Conservation (phyloP, 2,329 filamentous ascomycete genomes). For the Xylariaceae sp. region DNA sequence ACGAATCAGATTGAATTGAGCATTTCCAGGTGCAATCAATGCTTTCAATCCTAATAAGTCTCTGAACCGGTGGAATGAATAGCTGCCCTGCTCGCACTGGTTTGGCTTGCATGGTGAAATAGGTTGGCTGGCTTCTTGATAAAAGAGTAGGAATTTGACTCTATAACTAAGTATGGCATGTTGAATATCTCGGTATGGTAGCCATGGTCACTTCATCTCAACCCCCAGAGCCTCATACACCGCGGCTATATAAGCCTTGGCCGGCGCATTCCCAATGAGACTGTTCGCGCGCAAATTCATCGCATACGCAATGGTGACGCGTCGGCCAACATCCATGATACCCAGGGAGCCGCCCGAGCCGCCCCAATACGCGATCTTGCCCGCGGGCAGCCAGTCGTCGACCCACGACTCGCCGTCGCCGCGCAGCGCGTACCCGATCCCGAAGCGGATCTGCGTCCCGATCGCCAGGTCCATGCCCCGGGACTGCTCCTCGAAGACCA, state of each 20-base stretch:
- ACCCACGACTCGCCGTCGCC: slow-evolving; percentile 17
- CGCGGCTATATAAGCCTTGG: slow-evolving; percentile 12
- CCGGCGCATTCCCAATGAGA: slow-evolving; percentile 10
- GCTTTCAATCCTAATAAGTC: too few species aligned
- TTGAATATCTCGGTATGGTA: too few species aligned
- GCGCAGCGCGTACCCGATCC: slow-evolving; percentile 33
- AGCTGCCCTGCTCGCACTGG: too few species aligned
- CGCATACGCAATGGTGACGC: slow-evolving; percentile 16
- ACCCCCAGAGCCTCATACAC: slow-evolving; percentile 17
- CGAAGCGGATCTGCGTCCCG: slow-evolving; percentile 27
- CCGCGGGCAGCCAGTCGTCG: slow-evolving; percentile 24
- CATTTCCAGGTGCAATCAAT: too few species aligned
- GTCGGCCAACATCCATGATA: slow-evolving; percentile 16
- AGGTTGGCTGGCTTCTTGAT: too few species aligned
- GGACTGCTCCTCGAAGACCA: slow-evolving; percentile 37
- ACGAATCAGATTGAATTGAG: too few species aligned
- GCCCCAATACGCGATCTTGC: slow-evolving; percentile 20
- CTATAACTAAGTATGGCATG: too few species aligned
- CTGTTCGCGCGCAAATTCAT: slow-evolving; percentile 13
- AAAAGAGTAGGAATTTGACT: too few species aligned
- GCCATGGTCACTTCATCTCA: too few species aligned
- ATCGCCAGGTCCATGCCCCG: slow-evolving; percentile 33
- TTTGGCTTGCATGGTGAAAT: too few species aligned
- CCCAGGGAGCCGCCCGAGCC: slow-evolving; percentile 17
- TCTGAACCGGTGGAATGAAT: too few species aligned